Evolutionary conservation across 2,329 filamentous ascomycete genomes (phyloP), one percentile per base, ranked within the genome.

Genomic region (Venturia nashicola): DNA sequence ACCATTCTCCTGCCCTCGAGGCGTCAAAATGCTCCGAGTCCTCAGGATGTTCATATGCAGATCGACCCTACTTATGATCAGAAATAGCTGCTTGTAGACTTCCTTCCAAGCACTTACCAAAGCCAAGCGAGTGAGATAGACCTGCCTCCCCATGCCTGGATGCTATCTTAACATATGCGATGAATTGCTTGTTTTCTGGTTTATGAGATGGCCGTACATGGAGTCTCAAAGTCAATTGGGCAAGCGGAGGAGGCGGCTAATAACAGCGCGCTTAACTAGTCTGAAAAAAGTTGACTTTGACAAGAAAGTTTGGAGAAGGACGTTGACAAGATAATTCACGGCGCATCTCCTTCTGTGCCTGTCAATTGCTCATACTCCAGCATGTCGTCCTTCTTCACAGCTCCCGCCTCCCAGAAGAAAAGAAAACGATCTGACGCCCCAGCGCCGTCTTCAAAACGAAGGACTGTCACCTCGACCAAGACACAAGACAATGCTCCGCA

Each of bases 361-460:
- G 51, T 18, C 51, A 57, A 36, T 57, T 36, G 51, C n/a, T 16
- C 18, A 2, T 57, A 36, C 8, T n/a, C 27, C 6, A 62, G 32
- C 34, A 95, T 96, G 92, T 96, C 93, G 71, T 96, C 92, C 46
- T 99, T 97, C 77, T 99, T 99, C 77, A 96, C 92, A 61, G 80
- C 88, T 46, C 91, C 94, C 6, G 88, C 89, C 48, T 88, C 89
- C 61, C 88, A 93, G 72, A 90, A 90, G 79, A 97, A 97, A 82
- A 83, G 94, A 70, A 97, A 97, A 81, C 83, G 92, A 65, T 65
- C 73, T 44, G 71, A 77, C 61, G 66, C 68, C 66, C 71, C 78
- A 64, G 80, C 81, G 34, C 72, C 78, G 18, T 81, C 85, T 61
- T 75, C 75, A 1, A 86, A 86, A 74, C 88, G 86, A 72, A 79